A percentile compares a stretch with the other conserved stretches of the same genome.
Evolutionary conservation across 2,329 filamentous ascomycete genomes (phyloP).

Genomic region (Fusarium sp.): DNA sequence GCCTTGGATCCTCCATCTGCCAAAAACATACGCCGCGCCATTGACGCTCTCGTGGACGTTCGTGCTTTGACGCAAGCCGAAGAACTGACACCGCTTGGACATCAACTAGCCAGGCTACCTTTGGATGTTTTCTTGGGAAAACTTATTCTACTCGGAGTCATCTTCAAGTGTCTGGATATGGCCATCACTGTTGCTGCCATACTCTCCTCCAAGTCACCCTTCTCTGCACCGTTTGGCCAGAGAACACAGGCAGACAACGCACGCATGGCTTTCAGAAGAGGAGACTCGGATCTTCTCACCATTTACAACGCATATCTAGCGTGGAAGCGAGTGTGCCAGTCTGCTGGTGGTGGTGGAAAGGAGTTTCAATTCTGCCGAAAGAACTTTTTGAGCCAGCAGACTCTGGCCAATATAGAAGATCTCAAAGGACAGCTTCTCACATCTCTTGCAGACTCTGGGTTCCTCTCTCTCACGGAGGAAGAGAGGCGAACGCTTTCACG

Average conservation of each 20-base stretch:
- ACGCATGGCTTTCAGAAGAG: slow-evolving; percentile 81
- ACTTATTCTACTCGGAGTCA: slow-evolving; percentile 84
- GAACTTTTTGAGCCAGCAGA: slow-evolving; percentile 92
- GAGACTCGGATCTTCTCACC: slow-evolving; percentile 92
- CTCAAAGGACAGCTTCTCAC: slow-evolving; percentile 91
- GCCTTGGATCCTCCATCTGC: slow-evolving; percentile 90
- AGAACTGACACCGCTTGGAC: slow-evolving; percentile 86
- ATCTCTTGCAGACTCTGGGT: slow-evolving; percentile 86
- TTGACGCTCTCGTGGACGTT: slow-evolving; percentile 94
- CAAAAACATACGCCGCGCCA: slow-evolving; percentile 92
- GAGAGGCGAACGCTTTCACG: slow-evolving; percentile 78
- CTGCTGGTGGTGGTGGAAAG: slow-evolving; percentile 69
- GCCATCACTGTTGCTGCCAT: slow-evolving; percentile 92
- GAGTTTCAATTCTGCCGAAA: slow-evolving; percentile 94
- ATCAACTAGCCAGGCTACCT: slow-evolving; percentile 87
- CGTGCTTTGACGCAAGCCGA: slow-evolving; percentile 85
- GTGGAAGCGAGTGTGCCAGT: slow-evolving; percentile 86
- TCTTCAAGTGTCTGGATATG: slow-evolving; percentile 93
- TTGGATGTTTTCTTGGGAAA: slow-evolving; percentile 96
- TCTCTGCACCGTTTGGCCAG: slow-evolving; percentile 86
- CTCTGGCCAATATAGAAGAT: slow-evolving; percentile 91
- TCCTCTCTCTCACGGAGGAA: slow-evolving; percentile 78
- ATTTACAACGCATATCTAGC: slow-evolving; percentile 92
- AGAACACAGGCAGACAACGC: slow-evolving; percentile 85
- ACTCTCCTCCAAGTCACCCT: slow-evolving; percentile 93